Evolutionary conservation across 768 basidiomycete species (phyloP), one percentile per base, ranked within the genome.

Genomic region (Hebeloma cylindrosporum): DNA sequence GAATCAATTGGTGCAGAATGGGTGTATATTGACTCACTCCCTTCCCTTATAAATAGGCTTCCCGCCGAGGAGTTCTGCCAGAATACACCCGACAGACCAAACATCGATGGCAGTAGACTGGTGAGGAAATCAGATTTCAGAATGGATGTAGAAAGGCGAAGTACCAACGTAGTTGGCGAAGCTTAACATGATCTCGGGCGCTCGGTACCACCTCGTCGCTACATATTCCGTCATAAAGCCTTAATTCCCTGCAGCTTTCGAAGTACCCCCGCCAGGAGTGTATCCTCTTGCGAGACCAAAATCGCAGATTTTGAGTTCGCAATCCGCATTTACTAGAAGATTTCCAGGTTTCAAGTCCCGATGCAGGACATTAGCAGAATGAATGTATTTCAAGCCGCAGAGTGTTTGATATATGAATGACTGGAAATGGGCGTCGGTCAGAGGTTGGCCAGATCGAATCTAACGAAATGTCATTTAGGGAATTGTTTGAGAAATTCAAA

Each of bases 171-270:
- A 93, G 70, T 93, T 93, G 16, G 90, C 90, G 56, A 93, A 95
- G 71, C 91, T 93, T 57, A 98, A 64, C 96, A 98, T 99, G 68
- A 98, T 99, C 70, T 99, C 96, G 0, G 96, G 95, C 16, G 95
- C 95, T 26, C 95, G 77, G 64, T 99, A 99, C 95, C 95, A 98
- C 45, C 95, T 78, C 6, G 95, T 99, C n/a, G 95, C 95, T 23
- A 98, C 88, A 64, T 95, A 98, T 69, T 98, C 96, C 0, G 96
- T 98, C 95, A 98, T 97, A 70, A 98, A 97, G 0, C 95, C 95
- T 59, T 86, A 87, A 58, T 88, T 88, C 27, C 85, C 83, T 16
- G 85, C 82, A 1, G 83, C 76, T 52, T 76, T 82, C 40, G 80
- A 84, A 26, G 78, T 80, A 25, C 87, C 85, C 34, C 84, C 79